Percentiles rank a stretch among this genome's conserved stretches.
Conservation (phyloP, 257 asterid genomes). For the Solanum piurae region DNA sequence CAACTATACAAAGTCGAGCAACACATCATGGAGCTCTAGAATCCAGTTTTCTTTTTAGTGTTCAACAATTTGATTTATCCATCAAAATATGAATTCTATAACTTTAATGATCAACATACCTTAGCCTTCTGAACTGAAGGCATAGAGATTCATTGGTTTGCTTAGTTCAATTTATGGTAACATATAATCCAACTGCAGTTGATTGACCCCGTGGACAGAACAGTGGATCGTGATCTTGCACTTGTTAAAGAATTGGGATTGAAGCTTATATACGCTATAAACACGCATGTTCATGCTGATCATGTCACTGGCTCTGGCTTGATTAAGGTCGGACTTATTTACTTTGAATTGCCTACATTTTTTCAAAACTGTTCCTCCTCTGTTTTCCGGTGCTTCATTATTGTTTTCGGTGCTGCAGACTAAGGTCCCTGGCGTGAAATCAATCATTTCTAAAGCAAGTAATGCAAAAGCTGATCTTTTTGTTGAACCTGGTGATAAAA, state of each 20-base stretch:
- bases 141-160: not conserved
- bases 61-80: too few relatives aligned
- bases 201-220: slow-evolving; percentile 90
- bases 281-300: slow-evolving; percentile 98
- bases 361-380: not conserved
- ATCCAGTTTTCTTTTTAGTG: too few relatives aligned
- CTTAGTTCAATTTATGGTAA: not conserved
- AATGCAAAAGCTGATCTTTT: slow-evolving; percentile 78
- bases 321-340: slow-evolving; percentile 50
- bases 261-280: slow-evolving; percentile 84
- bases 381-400: not conserved
- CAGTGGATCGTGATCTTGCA: slow-evolving; percentile 77
- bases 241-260: slow-evolving; percentile 80
- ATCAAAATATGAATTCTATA: not conserved
- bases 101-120: not conserved
- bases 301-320: slow-evolving; percentile 89
- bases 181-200: slow-evolving; percentile 30
- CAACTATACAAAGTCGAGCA: not conserved
- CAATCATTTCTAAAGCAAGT: slow-evolving; percentile 93
- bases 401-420: slow-evolving; percentile 32
- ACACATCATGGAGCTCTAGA: too few relatives aligned
- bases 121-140: not conserved
- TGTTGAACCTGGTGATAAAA: slow-evolving; percentile 75
- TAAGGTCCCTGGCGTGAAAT: slow-evolving; percentile 66
- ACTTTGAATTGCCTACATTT: not conserved